These are phyloP conservation scores for Meyerozyma smithsonii DNA, from an alignment of 1,139 yeast species.

Conservation along the genomic window DNA sequence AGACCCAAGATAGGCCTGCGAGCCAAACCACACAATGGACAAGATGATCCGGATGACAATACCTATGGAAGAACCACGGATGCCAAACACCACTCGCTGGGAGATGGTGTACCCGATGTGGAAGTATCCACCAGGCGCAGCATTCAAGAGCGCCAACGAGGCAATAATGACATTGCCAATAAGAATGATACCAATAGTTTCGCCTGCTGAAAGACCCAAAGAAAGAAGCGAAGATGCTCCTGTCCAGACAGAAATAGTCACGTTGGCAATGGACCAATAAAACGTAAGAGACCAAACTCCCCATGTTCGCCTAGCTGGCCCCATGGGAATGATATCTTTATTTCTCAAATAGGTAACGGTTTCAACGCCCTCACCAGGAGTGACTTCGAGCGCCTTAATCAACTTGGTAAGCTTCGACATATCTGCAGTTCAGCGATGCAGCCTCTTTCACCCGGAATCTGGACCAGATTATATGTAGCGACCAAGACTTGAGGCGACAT, in stretches of 20 bases:
- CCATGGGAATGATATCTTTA: slow-evolving; percentile 33
- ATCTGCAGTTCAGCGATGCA: neutral
- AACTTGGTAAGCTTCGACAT: neutral
- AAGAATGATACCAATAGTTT: slow-evolving; percentile 34
- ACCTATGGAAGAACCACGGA: slow-evolving; percentile 37
- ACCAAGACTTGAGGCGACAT: too few relatives aligned
- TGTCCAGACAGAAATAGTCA: slow-evolving; percentile 28
- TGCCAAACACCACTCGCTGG: slow-evolving; percentile 43
- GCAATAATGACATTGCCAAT: slow-evolving; percentile 39
- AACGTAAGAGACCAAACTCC: slow-evolving; percentile 35
- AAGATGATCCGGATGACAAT: slow-evolving; percentile 36
- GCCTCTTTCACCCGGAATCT: too few relatives aligned
- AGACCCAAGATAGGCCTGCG: slow-evolving; percentile 39
- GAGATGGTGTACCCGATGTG: slow-evolving; percentile 43
- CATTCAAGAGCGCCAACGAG: slow-evolving; percentile 31
- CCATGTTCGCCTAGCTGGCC: slow-evolving; percentile 28
- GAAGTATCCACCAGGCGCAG: slow-evolving; percentile 40
- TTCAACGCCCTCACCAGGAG: slow-evolving; percentile 5
- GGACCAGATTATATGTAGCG: too few relatives aligned
- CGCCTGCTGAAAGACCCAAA: slow-evolving; percentile 35
- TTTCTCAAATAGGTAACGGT: slow-evolving; percentile 17
- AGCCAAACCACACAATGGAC: slow-evolving; percentile 37
- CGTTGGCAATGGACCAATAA: slow-evolving; percentile 33
- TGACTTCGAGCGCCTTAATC: neutral
- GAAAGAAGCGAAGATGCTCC: slow-evolving; percentile 34